Conservation (phyloP, 495 filamentous ascomycete species). For the Penicillium goetzii region DNA sequence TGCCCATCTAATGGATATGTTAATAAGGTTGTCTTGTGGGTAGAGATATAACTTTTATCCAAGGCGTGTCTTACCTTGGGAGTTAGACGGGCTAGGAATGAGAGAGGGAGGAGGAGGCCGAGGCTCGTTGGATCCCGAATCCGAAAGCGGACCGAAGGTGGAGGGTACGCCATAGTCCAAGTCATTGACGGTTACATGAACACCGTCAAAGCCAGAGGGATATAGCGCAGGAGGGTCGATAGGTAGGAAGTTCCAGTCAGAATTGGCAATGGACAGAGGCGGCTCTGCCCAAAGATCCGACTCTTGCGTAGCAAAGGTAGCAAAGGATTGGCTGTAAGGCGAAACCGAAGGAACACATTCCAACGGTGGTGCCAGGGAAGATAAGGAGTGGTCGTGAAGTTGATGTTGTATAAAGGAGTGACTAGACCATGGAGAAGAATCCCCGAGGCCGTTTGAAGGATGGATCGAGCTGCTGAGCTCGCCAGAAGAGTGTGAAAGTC, state of each 20-base stretch:
- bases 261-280: constrained; percentile 29
- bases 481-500: constrained; percentile 25
- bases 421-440: constrained; percentile 22
- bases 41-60: neutral
- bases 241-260: constrained; percentile 35
- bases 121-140: constrained; percentile 27
- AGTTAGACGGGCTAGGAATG: constrained; percentile 29
- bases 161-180: constrained; percentile 24
- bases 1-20: constrained; percentile 18
- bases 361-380: constrained; percentile 24
- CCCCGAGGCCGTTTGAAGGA: constrained; percentile 27
- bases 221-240: constrained; percentile 19
- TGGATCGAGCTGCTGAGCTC: constrained; percentile 21
- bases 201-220: constrained; percentile 20
- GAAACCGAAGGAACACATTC: constrained; percentile 22
- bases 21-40: neutral
- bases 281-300: constrained; percentile 34
- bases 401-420: constrained; percentile 12
- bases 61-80: constrained; percentile 23
- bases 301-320: constrained; percentile 25
- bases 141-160: constrained; percentile 33
- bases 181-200: constrained; percentile 20
- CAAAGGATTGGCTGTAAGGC: constrained; percentile 26
- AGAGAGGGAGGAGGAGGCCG: constrained; percentile 16
- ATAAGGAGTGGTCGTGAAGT: constrained; percentile 18